Evolutionary conservation across 176 grass and related monocot genomes (phyloP), one percentile per base, ranked within the genome.

Genomic region (Rhynchospora tenuis): DNA sequence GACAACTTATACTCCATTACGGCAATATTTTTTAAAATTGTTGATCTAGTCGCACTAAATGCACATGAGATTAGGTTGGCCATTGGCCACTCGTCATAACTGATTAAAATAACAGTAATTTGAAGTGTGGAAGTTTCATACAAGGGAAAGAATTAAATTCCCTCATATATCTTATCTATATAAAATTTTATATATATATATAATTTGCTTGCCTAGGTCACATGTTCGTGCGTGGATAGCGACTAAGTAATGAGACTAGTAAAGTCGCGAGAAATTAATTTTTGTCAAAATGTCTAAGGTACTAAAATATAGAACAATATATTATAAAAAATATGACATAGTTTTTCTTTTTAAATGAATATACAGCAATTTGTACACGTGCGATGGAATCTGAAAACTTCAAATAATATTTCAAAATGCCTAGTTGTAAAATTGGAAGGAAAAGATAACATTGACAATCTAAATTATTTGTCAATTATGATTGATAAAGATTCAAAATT

Each of bases 71-170:
- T 27, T 20, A 74, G 46, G 46, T 52, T 74, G 71, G 23, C 71
- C 48, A 46, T 74, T 74, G 22, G 46, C 4, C 44, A 74, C 11
- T 51, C 3, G 46, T 74, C 20, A 74, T 51, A 52, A 74, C 6
- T 74, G 71, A 52, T 74, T 23, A 26, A 28, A 51, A 52, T 27
- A 54, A 16, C 12, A 74, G 71, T 51, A 52, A 74, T 12, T 52
- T 74, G 46, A 74, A 74, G 47, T 74, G 46, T 74, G 20, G 9
- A 74, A 74, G 45, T 50, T 74, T 74, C 46, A 74, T 52, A 52
- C 46, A 28, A 50, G 1, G 46, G 46, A 51, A 74, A 74, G 71
- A 8, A 14, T 27, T 11, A 20, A 48, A 17, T 73, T 73, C 44
- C 69, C 48, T 38, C 33, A 38, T 38, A 4, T 38, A 38, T 38